phyloP scores from a whole-genome alignment of 163 green algal genomes.

The Scenedesmus sp. region DNA sequence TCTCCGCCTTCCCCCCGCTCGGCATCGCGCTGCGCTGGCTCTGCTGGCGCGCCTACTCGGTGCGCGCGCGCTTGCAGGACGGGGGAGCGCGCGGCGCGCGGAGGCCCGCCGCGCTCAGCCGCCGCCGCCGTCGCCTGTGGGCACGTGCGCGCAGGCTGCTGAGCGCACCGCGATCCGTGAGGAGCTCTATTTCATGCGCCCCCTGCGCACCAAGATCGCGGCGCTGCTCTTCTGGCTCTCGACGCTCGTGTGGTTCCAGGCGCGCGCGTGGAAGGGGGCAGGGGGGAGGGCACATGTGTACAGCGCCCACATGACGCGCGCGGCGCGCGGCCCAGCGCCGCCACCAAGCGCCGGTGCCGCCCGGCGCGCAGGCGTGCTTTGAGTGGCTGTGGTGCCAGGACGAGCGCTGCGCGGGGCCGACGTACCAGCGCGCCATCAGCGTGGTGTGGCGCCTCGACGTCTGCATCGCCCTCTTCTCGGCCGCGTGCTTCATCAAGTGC shows the following conservation, averaged over 20 bases:
- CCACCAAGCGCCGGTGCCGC: not conserved
- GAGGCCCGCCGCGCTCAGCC: not conserved
- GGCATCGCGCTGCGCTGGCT: slow-evolving; percentile 7
- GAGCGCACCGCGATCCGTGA: slow-evolving; percentile 28
- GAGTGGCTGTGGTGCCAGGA: slow-evolving; percentile 12
- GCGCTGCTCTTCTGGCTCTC: slow-evolving; percentile 24
- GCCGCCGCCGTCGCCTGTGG: not conserved
- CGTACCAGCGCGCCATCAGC: slow-evolving; percentile 26
- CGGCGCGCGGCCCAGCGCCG: not conserved
- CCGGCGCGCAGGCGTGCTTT: slow-evolving; percentile 4
- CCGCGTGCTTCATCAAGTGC: slow-evolving; percentile 50
- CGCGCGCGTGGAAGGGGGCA: not conserved
- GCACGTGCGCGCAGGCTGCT: not conserved
- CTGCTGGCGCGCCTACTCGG: slow-evolving; percentile 25
- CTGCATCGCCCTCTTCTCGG: slow-evolving; percentile 52
- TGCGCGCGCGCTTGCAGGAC: slow-evolving; percentile 3
- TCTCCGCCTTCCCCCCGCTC: slow-evolving; percentile 11
- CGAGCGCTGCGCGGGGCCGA: not conserved
- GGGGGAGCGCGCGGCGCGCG: not conserved
- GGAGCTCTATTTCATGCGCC: slow-evolving; percentile 36
- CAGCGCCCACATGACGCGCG: not conserved
- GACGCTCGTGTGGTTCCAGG: slow-evolving; percentile 34
- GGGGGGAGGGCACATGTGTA: not conserved
- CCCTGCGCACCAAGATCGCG: not conserved
- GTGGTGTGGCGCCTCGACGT: slow-evolving; percentile 50